Evolutionary conservation across 257 asterid genomes (phyloP).

Genomic region (Verbena officinalis): DNA sequence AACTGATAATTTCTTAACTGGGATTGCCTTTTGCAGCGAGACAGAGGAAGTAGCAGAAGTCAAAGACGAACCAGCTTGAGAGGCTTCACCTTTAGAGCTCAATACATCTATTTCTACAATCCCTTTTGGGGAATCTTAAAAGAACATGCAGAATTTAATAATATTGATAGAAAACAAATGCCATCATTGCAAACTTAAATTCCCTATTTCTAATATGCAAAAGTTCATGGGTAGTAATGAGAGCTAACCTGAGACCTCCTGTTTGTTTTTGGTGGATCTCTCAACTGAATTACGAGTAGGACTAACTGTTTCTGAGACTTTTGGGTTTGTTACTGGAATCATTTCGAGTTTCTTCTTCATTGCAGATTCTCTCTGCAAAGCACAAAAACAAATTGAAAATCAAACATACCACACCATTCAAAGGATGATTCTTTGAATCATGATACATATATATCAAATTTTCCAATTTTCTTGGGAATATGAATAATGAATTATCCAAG

Average conservation of each 20-base stretch:
- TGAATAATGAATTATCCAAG: too few relatives aligned
- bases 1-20: conserved; percentile 64
- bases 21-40: conserved; percentile 31
- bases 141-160: conserved; percentile 23
- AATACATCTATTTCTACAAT: conserved; percentile 29
- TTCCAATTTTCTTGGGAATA: background rate
- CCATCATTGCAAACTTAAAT: background rate
- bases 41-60: conserved; percentile 36
- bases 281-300: conserved; percentile 31
- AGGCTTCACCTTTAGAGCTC: conserved; percentile 38
- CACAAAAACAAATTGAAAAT: background rate
- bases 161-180: conserved; percentile 1
- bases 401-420: too few relatives aligned
- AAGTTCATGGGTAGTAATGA: conserved; percentile 6
- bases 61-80: conserved; percentile 41
- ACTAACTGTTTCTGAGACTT: conserved; percentile 34
- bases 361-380: conserved; percentile 78
- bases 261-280: conserved; percentile 30
- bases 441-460: too few relatives aligned
- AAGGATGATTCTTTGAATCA: too few relatives aligned
- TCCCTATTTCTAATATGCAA: background rate
- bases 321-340: conserved; percentile 33
- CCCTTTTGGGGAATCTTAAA: conserved; percentile 47
- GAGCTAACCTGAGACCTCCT: conserved; percentile 61
- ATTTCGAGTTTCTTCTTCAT: conserved; percentile 67